Conservation (phyloP, 2,329 filamentous ascomycete genomes). For the Paecilomyces formosus region DNA sequence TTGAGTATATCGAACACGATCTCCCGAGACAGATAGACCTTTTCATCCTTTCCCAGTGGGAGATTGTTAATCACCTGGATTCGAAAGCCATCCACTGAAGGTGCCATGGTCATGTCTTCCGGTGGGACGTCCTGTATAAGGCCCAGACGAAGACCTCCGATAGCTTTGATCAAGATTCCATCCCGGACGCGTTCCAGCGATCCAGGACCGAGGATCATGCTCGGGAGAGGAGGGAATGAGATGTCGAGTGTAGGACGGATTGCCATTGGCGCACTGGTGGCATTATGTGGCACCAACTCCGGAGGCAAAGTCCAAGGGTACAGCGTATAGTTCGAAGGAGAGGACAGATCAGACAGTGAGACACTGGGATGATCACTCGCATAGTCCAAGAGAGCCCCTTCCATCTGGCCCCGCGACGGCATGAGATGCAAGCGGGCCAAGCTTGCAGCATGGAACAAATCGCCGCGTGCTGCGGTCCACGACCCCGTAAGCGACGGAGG, state of each 20-base stretch:
- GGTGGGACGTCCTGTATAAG: constrained; percentile 41
- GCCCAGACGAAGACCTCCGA: constrained; percentile 50
- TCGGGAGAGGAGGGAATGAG: constrained; percentile 54
- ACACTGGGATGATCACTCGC: constrained; percentile 49
- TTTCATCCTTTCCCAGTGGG: constrained; percentile 78
- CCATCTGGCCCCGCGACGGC: constrained; percentile 50
- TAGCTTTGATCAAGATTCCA: constrained; percentile 53
- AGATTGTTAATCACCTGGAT: constrained; percentile 77
- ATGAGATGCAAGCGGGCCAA: constrained; percentile 75
- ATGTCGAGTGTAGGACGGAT: constrained; percentile 65
- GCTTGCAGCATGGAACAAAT: constrained; percentile 83
- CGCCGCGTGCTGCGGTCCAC: constrained; percentile 66
- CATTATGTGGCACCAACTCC: constrained; percentile 66
- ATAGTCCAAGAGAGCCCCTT: constrained; percentile 50
- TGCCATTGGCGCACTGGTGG: constrained; percentile 66
- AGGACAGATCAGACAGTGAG: constrained; percentile 46
- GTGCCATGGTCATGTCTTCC: constrained; percentile 6
- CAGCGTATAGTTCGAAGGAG: constrained; percentile 70
- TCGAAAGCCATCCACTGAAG: constrained; percentile 31
- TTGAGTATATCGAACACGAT: constrained; percentile 62
- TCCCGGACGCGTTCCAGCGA: constrained; percentile 51
- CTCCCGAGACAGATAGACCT: constrained; percentile 69
- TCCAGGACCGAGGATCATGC: constrained; percentile 38
- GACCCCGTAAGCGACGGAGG: constrained; percentile 65
- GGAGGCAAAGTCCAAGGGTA: constrained; percentile 90